Evolutionary conservation across 75 land plant genomes (phyloP).

Genomic region (Sequoiadendron giganteum): DNA sequence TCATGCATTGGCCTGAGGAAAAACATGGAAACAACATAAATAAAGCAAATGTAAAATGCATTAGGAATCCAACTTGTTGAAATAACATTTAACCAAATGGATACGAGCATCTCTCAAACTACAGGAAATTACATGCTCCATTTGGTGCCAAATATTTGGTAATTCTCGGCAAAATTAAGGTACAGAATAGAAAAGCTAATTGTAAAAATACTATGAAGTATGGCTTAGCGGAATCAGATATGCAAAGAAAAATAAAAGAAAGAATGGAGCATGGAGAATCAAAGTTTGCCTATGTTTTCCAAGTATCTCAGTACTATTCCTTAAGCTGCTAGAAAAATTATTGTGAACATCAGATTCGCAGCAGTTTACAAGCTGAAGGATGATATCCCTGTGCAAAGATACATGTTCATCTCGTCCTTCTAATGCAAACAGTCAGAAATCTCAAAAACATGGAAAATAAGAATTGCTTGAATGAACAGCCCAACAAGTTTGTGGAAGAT

Average conservation of each 20-base stretch:
- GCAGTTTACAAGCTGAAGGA: background rate
- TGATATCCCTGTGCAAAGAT: background rate
- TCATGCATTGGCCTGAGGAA: constrained; percentile 91
- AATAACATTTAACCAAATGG: background rate
- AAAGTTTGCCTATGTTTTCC: background rate
- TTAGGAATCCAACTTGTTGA: background rate
- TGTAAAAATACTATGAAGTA: background rate
- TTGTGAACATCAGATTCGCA: background rate
- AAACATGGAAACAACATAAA: constrained; percentile 3
- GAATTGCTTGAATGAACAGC: background rate
- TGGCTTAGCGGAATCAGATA: background rate
- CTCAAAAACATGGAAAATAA: background rate
- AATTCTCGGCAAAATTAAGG: background rate
- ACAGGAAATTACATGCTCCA: background rate
- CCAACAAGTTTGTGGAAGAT: background rate
- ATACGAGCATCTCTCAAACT: background rate
- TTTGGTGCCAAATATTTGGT: background rate
- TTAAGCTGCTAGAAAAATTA: background rate
- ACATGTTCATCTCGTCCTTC: background rate
- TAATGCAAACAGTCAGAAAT: background rate
- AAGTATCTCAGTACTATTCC: background rate
- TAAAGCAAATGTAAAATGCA: background rate
- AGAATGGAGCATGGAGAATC: background rate
- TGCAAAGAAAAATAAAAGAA: background rate
- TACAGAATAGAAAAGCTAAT: background rate